phyloP scores from a whole-genome alignment of 768 basidiomycete species.

The Mycena filopes region DNA sequence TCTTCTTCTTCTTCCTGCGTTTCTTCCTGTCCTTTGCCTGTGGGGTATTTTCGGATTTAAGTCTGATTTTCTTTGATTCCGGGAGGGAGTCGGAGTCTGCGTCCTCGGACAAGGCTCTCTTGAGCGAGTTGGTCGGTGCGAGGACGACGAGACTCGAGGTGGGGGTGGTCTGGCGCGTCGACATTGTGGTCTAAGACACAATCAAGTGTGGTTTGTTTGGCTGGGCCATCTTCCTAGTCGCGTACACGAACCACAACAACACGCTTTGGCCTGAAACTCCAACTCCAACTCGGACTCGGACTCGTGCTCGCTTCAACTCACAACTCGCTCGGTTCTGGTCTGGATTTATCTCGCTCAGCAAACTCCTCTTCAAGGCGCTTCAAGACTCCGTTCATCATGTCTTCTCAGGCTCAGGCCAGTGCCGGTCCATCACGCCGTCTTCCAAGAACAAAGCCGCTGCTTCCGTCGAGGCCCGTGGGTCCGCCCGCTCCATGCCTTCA shows the following conservation, averaged over 20 bases:
- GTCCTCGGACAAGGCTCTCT: constrained; percentile 45
- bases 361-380: background rate
- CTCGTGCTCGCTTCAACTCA: background rate
- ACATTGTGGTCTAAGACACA: constrained; percentile 8
- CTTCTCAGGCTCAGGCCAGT: constrained; percentile 19
- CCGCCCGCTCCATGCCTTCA: constrained; percentile 2
- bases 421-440: constrained; percentile 19
- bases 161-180: constrained; percentile 50
- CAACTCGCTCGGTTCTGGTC: background rate
- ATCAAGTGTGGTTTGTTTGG: background rate
- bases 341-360: background rate
- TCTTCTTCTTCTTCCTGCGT: constrained; percentile 49
- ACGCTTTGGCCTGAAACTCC: background rate
- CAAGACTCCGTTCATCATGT: constrained; percentile 4
- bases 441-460: constrained; percentile 24
- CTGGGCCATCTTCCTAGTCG: background rate
- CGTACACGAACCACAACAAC: background rate
- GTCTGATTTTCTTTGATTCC: constrained; percentile 45
- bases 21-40: constrained; percentile 51
- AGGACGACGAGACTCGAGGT: constrained; percentile 40
- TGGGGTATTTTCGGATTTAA: constrained; percentile 36
- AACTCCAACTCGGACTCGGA: too few relatives aligned
- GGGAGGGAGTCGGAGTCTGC: constrained; percentile 37
- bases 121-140: constrained; percentile 43
- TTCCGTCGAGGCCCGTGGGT: constrained; percentile 1